Evolutionary conservation across 805 yeast species (phyloP), one percentile per base, ranked within the genome.

Genomic region (Yarrowia keelungensis): DNA sequence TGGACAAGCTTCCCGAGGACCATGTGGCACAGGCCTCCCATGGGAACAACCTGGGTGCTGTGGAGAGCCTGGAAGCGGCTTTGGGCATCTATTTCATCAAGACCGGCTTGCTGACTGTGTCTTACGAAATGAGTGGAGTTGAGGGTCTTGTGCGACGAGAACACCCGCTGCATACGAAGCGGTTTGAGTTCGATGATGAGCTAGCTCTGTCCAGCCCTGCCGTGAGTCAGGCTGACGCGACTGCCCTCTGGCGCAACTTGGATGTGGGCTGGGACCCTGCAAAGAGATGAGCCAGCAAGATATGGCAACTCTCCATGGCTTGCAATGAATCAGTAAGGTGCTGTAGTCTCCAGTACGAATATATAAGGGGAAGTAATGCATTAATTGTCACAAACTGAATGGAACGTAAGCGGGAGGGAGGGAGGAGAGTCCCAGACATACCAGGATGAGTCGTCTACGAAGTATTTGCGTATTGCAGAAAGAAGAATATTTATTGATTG

Each of bases 71-170:
- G 7, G 65, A 59, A 35, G 65, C 65, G 1, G 50, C 65, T 11
- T 8, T 59, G 35, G 65, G 51, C 32, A 32, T 45, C n/a, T 59
- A 43, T 35, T 45, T 43, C 19, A 59, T 59, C 35, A 43, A 45
- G 35, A 45, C 65, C 8, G 65, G 65, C 2, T 32, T 59, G 35
- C 35, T 59, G 41, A 43, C 51, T 16, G 65, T 59, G 8, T 59
- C 51, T 8, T 59, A 59, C 12, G 65, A 59, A 16, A 59, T 59
- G 65, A 59, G 51, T 32, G 65, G 65, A n/a, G 51, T 59, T 5
- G 65, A 59, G 42, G 65, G 65, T 5, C 35, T 59, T 8, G 42
- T 59, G 15, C 39, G 51, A 35, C 50, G 65, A 16, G 65, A 59
- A 26, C 65, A 59, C 19, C 51, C 51, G 1, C 35, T 59, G 16